Evolutionary conservation across 2,329 filamentous ascomycete genomes (phyloP).

Genomic region (Hypoxylon rubiginosum): DNA sequence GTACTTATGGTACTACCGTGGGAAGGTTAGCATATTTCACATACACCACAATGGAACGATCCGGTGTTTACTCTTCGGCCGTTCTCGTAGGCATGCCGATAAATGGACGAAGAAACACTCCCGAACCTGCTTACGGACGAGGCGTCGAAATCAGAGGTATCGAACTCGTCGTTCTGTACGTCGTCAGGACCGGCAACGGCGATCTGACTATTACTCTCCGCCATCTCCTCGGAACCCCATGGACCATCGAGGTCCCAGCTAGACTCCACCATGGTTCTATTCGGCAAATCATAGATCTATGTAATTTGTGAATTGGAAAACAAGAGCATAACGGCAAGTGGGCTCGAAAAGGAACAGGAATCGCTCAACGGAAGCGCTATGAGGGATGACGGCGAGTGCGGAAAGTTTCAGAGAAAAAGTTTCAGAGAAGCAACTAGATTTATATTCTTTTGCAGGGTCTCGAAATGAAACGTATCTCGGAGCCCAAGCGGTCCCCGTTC

Average conservation of each 20-base stretch:
- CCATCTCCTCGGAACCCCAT: constrained; percentile 20
- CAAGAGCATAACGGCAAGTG: not conserved
- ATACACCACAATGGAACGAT: not conserved
- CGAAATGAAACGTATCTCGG: not conserved
- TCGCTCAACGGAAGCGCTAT: not conserved
- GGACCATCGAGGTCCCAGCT: constrained; percentile 18
- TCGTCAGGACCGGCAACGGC: constrained; percentile 33
- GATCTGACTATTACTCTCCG: constrained; percentile 26
- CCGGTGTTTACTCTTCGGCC: constrained; percentile 47
- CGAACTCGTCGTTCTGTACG: constrained; percentile 55
- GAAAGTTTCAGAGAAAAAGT: not conserved
- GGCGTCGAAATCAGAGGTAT: constrained; percentile 50
- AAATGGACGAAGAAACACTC: constrained; percentile 53
- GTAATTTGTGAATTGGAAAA: not conserved
- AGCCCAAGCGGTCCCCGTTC: not conserved
- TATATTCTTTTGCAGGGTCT: not conserved
- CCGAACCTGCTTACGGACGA: constrained; percentile 43
- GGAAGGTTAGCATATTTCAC: constrained; percentile 9
- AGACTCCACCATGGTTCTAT: constrained; percentile 10
- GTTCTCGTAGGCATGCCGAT: constrained; percentile 54
- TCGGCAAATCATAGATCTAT: not conserved
- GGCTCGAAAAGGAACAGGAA: not conserved
- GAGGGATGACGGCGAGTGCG: not conserved
- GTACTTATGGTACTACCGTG: constrained; percentile 52
- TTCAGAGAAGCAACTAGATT: no score